These are phyloP conservation scores for Anethum foeniculum DNA, from an alignment of 140 eudicot genomes.

Conservation along the genomic window DNA sequence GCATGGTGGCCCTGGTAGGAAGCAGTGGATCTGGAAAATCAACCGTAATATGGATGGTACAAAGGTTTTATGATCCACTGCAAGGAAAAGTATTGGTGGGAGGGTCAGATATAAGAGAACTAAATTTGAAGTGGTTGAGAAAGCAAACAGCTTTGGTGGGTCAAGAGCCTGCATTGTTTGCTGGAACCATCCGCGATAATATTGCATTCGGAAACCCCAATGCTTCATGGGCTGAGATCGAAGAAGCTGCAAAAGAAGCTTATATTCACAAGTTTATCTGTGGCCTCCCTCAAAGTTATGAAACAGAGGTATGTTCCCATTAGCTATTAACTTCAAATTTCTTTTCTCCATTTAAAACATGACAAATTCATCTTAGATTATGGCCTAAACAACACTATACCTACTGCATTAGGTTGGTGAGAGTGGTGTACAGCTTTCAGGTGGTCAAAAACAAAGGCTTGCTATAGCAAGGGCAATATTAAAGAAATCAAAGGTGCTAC, in stretches of 20 bases:
- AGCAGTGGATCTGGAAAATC: constrained; percentile 85
- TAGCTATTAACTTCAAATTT: neutral
- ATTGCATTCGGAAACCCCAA: constrained; percentile 61
- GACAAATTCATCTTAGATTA: neutral
- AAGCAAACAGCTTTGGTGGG: constrained; percentile 71
- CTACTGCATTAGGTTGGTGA: constrained; percentile 58
- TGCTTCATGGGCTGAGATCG: constrained; percentile 82
- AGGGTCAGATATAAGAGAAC: constrained; percentile 56
- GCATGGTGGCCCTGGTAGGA: constrained; percentile 78
- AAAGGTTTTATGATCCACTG: constrained; percentile 74
- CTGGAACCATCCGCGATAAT: constrained; percentile 66
- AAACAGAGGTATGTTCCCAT: constrained; percentile 51
- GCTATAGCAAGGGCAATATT: constrained; percentile 78
- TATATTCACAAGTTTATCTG: constrained; percentile 71
- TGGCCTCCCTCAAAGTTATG: constrained; percentile 81
- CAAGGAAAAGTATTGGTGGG: constrained; percentile 66
- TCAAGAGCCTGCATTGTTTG: constrained; percentile 84
- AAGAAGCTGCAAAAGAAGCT: constrained; percentile 79
- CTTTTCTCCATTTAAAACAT: neutral
- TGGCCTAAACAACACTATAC: neutral
- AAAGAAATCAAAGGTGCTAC: constrained; percentile 53
- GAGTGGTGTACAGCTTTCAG: constrained; percentile 75
- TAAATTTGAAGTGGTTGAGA: constrained; percentile 66
- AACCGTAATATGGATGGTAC: constrained; percentile 66
- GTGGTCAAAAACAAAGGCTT: constrained; percentile 79